These are phyloP conservation scores for Lojkania enalia DNA, from an alignment of 2,329 filamentous ascomycete genomes.

Conservation along the genomic window DNA sequence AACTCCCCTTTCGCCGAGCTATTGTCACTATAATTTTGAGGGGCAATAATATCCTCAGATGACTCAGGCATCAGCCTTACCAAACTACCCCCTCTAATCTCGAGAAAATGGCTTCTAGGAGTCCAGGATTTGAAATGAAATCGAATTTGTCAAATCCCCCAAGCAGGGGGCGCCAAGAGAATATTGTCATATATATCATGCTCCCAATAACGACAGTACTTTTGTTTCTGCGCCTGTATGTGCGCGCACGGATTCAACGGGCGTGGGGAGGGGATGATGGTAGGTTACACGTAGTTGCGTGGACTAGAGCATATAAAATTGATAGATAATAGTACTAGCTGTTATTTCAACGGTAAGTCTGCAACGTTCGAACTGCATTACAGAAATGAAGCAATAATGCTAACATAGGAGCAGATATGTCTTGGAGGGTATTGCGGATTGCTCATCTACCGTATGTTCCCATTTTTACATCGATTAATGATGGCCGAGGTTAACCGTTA, in stretches of 20 bases:
- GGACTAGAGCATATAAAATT: neutral
- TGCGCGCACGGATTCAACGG: neutral
- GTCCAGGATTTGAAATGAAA: no score
- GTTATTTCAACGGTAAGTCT: constrained; percentile 1
- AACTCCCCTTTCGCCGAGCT: no score
- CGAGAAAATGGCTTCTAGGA: no score
- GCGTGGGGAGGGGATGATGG: constrained; percentile 3
- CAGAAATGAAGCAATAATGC: neutral
- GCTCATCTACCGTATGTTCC: neutral
- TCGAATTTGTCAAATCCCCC: no score
- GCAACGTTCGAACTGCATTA: no score
- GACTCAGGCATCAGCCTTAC: no score
- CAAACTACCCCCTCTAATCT: no score
- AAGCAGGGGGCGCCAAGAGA: no score
- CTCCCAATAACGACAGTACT: no score
- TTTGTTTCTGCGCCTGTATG: constrained; percentile 2
- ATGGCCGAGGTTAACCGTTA: neutral
- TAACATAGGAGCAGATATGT: neutral
- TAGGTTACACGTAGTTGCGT: neutral
- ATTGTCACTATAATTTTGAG: no score
- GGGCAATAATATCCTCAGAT: no score
- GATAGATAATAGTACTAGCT: neutral
- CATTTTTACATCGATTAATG: neutral
- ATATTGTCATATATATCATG: no score
- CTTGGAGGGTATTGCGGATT: constrained; percentile 2